These are phyloP conservation scores for Ceratobasidium sp. DNA, from an alignment of 1,284 basidiomycete genomes.

Conservation along the genomic window DNA sequence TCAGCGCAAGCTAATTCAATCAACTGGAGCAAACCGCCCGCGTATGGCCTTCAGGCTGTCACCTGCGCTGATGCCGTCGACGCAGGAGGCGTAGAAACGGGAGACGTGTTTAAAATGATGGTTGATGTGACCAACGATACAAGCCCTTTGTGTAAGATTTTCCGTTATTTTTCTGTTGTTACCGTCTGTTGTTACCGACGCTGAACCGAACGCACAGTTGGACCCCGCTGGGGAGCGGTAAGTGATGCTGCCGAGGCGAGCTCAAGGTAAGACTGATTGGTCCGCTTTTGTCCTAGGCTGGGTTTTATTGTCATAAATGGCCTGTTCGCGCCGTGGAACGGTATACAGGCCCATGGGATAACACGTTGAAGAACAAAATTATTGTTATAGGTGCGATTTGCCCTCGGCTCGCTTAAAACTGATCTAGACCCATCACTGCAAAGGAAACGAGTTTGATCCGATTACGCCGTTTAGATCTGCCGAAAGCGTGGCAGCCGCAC, in stretches of 20 bases:
- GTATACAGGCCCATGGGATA: conserved; percentile 37
- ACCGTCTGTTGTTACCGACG: not conserved
- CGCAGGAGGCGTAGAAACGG: conserved; percentile 11
- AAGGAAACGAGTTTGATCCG: conserved; percentile 43
- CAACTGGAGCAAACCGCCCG: not conserved
- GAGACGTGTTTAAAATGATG: conserved; percentile 17
- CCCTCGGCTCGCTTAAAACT: not conserved
- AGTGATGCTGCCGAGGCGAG: not conserved
- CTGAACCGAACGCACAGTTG: not conserved
- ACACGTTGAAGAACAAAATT: conserved; percentile 33
- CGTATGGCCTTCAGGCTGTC: conserved; percentile 18
- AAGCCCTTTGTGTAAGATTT: conserved; percentile 13
- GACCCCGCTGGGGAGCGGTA: not conserved
- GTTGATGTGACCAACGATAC: not conserved
- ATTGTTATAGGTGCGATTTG: not conserved
- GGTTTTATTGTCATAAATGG: conserved; percentile 39
- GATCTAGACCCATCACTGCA: too few relatives aligned
- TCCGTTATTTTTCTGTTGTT: not conserved
- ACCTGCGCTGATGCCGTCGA: conserved; percentile 47
- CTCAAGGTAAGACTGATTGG: not conserved
- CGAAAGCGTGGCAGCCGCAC: conserved; percentile 29
- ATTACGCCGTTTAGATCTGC: conserved; percentile 39
- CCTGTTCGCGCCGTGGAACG: conserved; percentile 39
- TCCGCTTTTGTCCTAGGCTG: not conserved
- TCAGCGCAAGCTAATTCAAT: not conserved